A percentile compares a stretch with the other conserved stretches of the same genome.
Evolutionary conservation across 352 stramenopile species (phyloP).

Genomic region (Globisporangium apiculatum): DNA sequence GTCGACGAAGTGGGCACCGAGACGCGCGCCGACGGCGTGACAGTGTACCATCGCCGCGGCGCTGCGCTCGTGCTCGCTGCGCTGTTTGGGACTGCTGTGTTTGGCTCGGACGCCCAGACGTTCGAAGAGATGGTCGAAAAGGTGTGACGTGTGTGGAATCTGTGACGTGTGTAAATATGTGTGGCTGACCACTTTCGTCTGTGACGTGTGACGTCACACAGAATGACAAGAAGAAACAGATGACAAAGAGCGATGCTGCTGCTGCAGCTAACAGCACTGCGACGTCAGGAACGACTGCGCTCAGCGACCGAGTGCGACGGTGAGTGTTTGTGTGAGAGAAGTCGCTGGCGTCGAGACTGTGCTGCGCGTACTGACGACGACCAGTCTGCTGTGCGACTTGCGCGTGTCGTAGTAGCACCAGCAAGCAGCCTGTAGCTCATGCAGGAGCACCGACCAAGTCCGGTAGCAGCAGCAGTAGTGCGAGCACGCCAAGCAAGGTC

Average conservation of each 20-base stretch:
- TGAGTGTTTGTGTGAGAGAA: background rate
- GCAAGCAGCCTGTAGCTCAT: background rate
- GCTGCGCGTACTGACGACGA: background rate
- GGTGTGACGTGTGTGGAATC: slow-evolving; percentile 9
- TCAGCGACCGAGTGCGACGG: slow-evolving; percentile 7
- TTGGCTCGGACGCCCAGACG: slow-evolving; percentile 38
- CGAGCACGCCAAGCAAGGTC: slow-evolving; percentile 7
- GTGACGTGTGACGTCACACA: slow-evolving; percentile 1
- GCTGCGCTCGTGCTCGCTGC: slow-evolving; percentile 62
- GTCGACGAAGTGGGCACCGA: slow-evolving; percentile 75
- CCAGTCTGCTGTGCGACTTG: background rate
- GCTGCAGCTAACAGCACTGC: slow-evolving; percentile 1
- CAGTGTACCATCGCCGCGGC: slow-evolving; percentile 81
- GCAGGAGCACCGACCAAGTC: background rate
- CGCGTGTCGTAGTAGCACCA: background rate
- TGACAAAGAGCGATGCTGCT: slow-evolving; percentile 19
- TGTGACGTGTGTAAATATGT: no score
- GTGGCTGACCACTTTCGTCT: background rate
- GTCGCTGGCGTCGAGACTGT: background rate
- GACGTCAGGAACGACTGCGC: background rate
- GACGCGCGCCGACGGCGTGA: slow-evolving; percentile 75
- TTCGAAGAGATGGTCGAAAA: slow-evolving; percentile 87
- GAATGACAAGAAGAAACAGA: slow-evolving; percentile 36
- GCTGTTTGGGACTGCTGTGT: slow-evolving; percentile 53
- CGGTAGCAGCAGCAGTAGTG: background rate